These are phyloP conservation scores for Solanum boliviense DNA, from an alignment of 257 asterid species.

Conservation along the genomic window DNA sequence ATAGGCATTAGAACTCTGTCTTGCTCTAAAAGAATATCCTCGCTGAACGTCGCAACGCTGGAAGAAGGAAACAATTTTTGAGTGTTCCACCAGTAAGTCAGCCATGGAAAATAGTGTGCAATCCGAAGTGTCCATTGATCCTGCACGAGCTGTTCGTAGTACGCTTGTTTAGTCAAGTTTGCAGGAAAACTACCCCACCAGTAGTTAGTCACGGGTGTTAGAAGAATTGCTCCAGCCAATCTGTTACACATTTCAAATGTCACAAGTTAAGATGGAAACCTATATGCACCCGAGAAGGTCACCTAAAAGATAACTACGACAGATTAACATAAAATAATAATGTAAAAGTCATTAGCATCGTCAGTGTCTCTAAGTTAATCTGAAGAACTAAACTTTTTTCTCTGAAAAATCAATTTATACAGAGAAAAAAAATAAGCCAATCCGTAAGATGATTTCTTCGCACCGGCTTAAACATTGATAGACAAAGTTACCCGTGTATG, in stretches of 20 bases:
- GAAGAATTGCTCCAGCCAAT: slow-evolving; percentile 70
- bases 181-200: slow-evolving; percentile 87
- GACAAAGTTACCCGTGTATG: not conserved
- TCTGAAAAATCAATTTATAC: not conserved
- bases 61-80: slow-evolving; percentile 53
- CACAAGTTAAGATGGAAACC: not conserved
- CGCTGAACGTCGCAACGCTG: slow-evolving; percentile 22
- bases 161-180: slow-evolving; percentile 51
- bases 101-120: slow-evolving; percentile 72
- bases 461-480: not conserved
- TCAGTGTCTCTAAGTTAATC: not conserved
- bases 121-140: slow-evolving; percentile 87
- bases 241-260: slow-evolving; percentile 29
- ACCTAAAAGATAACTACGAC: not conserved
- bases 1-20: slow-evolving; percentile 43
- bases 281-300: not conserved
- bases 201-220: slow-evolving; percentile 66
- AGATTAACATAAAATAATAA: not conserved
- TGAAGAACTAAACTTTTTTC: not conserved
- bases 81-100: slow-evolving; percentile 91
- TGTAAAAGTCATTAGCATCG: not conserved
- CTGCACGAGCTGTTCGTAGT: slow-evolving; percentile 23
- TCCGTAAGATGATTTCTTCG: not conserved
- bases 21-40: slow-evolving; percentile 24
- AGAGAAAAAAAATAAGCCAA: not conserved